phyloP scores from a whole-genome alignment of 805 yeast species.

The Diddensiella caesifluorescens region DNA sequence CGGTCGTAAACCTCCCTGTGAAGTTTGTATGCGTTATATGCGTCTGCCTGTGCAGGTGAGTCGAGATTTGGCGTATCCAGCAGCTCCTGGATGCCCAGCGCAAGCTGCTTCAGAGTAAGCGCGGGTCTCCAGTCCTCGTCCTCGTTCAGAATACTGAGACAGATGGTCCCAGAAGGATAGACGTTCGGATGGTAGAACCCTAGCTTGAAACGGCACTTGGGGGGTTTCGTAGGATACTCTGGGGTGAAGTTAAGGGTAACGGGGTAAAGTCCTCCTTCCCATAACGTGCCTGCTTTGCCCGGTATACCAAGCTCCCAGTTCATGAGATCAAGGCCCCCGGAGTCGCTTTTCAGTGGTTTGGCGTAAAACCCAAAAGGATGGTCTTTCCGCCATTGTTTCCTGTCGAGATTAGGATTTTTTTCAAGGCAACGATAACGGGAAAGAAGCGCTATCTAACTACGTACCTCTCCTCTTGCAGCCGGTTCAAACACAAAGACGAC shows the following conservation, averaged over 20 bases:
- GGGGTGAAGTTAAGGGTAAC: conserved; percentile 72
- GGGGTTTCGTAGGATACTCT: conserved; percentile 96
- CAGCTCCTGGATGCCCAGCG: conserved; percentile 87
- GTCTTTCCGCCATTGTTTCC: conserved; percentile 97
- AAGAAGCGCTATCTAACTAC: conserved; percentile 23
- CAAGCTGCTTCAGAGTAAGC: conserved; percentile 81
- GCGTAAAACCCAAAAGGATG: conserved; percentile 98
- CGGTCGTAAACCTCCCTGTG: conserved; percentile 66
- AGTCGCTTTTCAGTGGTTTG: conserved; percentile 71
- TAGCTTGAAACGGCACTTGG: conserved; percentile 83
- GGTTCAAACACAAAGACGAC: conserved; percentile 63
- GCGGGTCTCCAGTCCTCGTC: conserved; percentile 99
- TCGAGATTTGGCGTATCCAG: conserved; percentile 86
- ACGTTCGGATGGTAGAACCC: conserved; percentile 96
- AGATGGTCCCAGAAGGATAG: conserved; percentile 95
- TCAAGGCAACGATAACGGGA: background rate
- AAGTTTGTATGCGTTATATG: conserved; percentile 59
- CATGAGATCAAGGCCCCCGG: conserved; percentile 80
- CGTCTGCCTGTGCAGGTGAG: conserved; percentile 97
- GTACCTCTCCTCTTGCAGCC: conserved; percentile 83
- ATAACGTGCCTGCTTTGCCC: conserved; percentile 77
- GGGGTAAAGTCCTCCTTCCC: conserved; percentile 91
- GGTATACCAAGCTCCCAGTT: conserved; percentile 96
- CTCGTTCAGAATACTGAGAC: conserved; percentile 88
- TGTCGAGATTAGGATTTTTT: conserved; percentile 23